Percentiles rank a stretch among this genome's conserved stretches.
These are phyloP conservation scores for Fusarium sambucinum DNA, from an alignment of 2,329 filamentous ascomycete genomes.

Conservation along the genomic window DNA sequence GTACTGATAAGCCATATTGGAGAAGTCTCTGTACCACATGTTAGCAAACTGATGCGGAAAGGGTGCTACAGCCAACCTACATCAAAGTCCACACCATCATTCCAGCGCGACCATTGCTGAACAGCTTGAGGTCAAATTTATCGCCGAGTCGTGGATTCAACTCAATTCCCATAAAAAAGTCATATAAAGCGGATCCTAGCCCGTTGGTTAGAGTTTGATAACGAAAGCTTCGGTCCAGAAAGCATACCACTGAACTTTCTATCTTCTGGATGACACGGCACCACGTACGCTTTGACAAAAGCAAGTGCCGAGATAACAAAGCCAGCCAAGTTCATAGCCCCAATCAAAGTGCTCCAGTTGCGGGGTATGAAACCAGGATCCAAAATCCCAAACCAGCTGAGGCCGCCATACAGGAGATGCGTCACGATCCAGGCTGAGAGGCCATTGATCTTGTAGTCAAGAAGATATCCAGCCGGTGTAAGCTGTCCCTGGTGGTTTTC, in stretches of 20 bases:
- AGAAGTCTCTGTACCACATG: constrained; percentile 39
- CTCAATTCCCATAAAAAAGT: constrained; percentile 62
- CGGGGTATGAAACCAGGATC: constrained; percentile 57
- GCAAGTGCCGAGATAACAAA: constrained; percentile 47
- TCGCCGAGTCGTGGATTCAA: constrained; percentile 59
- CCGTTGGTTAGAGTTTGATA: constrained; percentile 5
- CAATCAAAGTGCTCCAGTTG: constrained; percentile 57
- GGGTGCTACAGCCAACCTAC: constrained; percentile 39
- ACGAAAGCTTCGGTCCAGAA: not conserved
- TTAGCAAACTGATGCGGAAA: constrained; percentile 36
- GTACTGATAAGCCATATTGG: constrained; percentile 55
- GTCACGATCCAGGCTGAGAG: constrained; percentile 56
- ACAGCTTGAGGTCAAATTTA: constrained; percentile 61
- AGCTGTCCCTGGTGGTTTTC: constrained; percentile 52
- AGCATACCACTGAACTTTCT: constrained; percentile 57
- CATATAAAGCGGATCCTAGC: constrained; percentile 55
- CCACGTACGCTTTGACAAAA: constrained; percentile 55
- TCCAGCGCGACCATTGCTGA: constrained; percentile 61
- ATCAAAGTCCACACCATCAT: constrained; percentile 62
- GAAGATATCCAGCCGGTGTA: constrained; percentile 58
- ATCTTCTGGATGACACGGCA: constrained; percentile 56
- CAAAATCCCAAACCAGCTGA: constrained; percentile 49
- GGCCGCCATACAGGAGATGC: constrained; percentile 48
- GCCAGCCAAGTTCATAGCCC: constrained; percentile 54
- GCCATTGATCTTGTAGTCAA: constrained; percentile 60